Evolutionary conservation across 352 stramenopile genomes (phyloP), one percentile per base, ranked within the genome.

Genomic region (Pythium sp.): DNA sequence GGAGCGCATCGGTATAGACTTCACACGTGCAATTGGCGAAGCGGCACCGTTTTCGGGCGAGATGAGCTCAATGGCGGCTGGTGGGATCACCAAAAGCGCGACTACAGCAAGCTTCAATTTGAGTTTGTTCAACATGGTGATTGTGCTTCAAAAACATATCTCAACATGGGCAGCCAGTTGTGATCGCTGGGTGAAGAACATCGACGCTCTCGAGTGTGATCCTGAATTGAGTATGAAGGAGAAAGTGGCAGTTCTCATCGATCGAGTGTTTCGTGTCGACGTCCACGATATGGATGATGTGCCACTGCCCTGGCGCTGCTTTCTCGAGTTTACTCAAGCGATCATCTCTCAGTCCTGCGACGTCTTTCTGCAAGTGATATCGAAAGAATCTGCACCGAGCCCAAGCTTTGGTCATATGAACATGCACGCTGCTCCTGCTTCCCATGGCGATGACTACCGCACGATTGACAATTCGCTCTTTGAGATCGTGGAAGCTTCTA

Each of bases 71-170:
- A 20, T 14, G 9, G 20, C 28, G 30, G 7, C 11, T 20, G 26
- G 5, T 26, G 38, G 2, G 22, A 20, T 18, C 38, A 5, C n/a
- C 14, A 63, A 24, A n/a, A 61, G 24, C 20, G n/a, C 18, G 2
- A 3, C 58, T 28, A 22, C 24, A 20, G 11, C 24, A 0, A 53
- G 15, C 26, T 64, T 28, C 26, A 15, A 34, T 28, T 47, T 47
- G 18, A 67, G n/a, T 51, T 20, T 72, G n/a, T 62, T 83, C 47
- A 67, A 67, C 18, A 24, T 71, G 1, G 62, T 85, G 7, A 46
- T 68, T 59, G 69, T 71, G 3, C 26, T 96, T 2, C 78, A 90
- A 61, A 96, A 96, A 58, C 87, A 96, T 32, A 63, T 94, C 38
- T 76, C 75, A 3, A 83, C 78, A 34, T 90, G 81, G 80, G 83